Conservation (phyloP, 129 eudicot species). For the Scalesia atractyloides region DNA sequence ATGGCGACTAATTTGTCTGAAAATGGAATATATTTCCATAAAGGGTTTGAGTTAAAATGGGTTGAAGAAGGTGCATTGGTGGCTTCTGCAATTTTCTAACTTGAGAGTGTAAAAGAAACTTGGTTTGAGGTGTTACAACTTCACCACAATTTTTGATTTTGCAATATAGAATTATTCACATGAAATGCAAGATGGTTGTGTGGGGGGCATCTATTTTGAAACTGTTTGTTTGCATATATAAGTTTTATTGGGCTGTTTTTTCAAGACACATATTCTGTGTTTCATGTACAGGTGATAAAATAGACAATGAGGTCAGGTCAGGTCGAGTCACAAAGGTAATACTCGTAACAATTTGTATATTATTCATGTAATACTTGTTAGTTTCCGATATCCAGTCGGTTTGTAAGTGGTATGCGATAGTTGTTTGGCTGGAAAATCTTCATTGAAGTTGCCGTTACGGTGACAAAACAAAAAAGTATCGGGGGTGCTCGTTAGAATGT, state of each 20-base stretch:
- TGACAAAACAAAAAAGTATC: not conserved
- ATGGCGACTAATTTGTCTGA: constrained; percentile 5
- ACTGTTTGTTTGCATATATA: constrained; percentile 29
- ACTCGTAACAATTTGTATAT: not conserved
- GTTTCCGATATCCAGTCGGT: not conserved
- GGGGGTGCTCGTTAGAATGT: no score
- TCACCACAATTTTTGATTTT: constrained; percentile 53
- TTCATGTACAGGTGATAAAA: not conserved
- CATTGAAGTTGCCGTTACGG: not conserved
- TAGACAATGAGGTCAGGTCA: not conserved
- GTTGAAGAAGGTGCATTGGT: constrained; percentile 36
- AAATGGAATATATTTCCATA: constrained; percentile 26
- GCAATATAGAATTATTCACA: constrained; percentile 55
- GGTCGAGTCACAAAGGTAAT: not conserved
- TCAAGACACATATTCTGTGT: not conserved
- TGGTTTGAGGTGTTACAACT: constrained; percentile 38
- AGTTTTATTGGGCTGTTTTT: constrained; percentile 7
- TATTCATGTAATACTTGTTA: not conserved
- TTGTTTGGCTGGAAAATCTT: not conserved
- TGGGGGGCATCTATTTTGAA: constrained; percentile 25
- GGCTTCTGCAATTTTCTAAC: constrained; percentile 38
- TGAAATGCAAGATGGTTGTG: constrained; percentile 45
- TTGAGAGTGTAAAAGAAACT: constrained; percentile 41
- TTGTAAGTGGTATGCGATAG: no score
- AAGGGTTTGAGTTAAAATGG: constrained; percentile 17